Conservation (phyloP, 225 moss, liverwort and hornwort genomes). For the Marchantia paleacea region DNA sequence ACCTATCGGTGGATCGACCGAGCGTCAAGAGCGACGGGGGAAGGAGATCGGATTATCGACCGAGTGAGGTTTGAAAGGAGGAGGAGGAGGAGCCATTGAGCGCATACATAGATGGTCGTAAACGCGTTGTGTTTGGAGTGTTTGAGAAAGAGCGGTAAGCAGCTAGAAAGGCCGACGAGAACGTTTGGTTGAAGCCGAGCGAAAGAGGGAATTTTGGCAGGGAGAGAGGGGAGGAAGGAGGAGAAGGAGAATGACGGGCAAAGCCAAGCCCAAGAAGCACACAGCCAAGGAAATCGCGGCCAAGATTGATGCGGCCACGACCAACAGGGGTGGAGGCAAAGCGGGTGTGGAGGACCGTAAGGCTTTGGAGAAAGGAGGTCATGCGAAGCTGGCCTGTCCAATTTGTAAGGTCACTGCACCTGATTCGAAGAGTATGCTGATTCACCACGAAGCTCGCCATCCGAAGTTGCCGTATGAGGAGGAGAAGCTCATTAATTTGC, state of each 20-base stretch:
- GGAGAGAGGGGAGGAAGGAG: conserved; percentile 10
- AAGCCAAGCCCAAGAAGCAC: conserved; percentile 99
- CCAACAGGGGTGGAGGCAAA: conserved; percentile 95
- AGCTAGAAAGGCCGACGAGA: background rate
- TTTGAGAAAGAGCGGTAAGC: conserved; percentile 11
- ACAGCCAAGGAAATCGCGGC: conserved; percentile 98
- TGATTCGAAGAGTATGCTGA: conserved; percentile 84
- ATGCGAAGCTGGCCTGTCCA: conserved; percentile 89
- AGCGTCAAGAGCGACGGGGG: background rate
- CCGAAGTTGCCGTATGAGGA: conserved; percentile 93
- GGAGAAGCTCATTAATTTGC: conserved; percentile 80
- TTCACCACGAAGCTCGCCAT: conserved; percentile 93
- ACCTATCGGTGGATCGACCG: background rate
- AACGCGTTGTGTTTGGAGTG: conserved; percentile 22
- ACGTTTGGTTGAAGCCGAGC: background rate
- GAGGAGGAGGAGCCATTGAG: background rate
- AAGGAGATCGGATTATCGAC: background rate
- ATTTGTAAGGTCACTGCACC: conserved; percentile 89
- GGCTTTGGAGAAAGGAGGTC: conserved; percentile 93
- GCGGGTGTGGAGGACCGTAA: conserved; percentile 93
- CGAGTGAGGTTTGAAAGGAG: background rate
- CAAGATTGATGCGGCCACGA: conserved; percentile 95
- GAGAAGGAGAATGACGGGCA: conserved; percentile 73
- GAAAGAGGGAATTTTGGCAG: background rate
- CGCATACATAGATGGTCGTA: conserved; percentile 25